phyloP scores from a whole-genome alignment of 805 yeast genomes.

The Isabelozyma pseudorhagii region DNA sequence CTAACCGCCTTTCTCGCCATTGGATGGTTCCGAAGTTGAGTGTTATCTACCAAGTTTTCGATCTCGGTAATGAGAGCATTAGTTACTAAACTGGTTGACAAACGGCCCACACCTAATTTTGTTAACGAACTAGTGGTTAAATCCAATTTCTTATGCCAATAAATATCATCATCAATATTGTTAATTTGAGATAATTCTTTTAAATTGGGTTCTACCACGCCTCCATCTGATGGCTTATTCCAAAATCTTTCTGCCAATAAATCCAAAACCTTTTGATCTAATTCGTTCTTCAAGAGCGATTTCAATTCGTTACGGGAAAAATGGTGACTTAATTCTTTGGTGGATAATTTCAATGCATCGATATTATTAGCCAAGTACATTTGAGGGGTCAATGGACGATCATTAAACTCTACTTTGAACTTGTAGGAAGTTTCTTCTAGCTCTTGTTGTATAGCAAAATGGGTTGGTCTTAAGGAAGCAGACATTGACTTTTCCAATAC shows the following conservation, averaged over 20 bases:
- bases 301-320: slow-evolving; percentile 83
- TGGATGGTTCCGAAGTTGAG: slow-evolving; percentile 83
- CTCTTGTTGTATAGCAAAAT: slow-evolving; percentile 79
- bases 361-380: slow-evolving; percentile 90
- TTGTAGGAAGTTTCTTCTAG: slow-evolving; percentile 89
- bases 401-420: slow-evolving; percentile 96
- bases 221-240: slow-evolving; percentile 57
- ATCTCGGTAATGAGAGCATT: slow-evolving; percentile 77
- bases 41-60: slow-evolving; percentile 64
- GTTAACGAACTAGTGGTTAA: slow-evolving; percentile 80
- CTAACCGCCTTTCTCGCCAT: slow-evolving; percentile 75
- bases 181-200: slow-evolving; percentile 54
- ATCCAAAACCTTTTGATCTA: slow-evolving; percentile 88
- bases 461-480: slow-evolving; percentile 81
- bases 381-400: slow-evolving; percentile 88
- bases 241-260: slow-evolving; percentile 87
- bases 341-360: slow-evolving; percentile 78
- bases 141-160: slow-evolving; percentile 88
- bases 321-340: slow-evolving; percentile 79
- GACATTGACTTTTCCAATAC: slow-evolving; percentile 93
- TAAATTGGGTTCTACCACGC: slow-evolving; percentile 45
- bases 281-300: slow-evolving; percentile 71
- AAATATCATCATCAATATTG: slow-evolving; percentile 57
- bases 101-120: slow-evolving; percentile 89
- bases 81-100: slow-evolving; percentile 79